Conservation (phyloP, 768 basidiomycete genomes). For the Phlebiopsis gigantea region DNA sequence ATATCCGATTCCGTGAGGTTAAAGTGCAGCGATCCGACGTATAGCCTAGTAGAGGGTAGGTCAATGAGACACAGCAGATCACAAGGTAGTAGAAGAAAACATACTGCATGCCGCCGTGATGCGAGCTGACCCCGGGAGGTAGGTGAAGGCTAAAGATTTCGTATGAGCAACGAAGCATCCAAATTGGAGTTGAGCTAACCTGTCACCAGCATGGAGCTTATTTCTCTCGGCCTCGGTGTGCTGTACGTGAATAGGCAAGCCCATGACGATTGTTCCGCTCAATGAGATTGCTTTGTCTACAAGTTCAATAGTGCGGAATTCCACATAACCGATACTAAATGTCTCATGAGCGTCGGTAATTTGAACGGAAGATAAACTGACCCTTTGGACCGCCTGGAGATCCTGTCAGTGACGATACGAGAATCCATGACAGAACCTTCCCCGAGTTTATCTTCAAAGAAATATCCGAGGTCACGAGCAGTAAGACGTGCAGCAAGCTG, state of each 20-base stretch:
- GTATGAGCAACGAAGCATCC: slow-evolving; percentile 9
- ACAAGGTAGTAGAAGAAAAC: slow-evolving; percentile 30
- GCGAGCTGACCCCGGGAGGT: slow-evolving; percentile 78
- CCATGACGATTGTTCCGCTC: slow-evolving; percentile 96
- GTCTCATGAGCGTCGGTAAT: neutral
- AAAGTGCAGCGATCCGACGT: slow-evolving; percentile 95
- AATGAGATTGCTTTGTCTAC: slow-evolving; percentile 89
- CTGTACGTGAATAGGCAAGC: slow-evolving; percentile 94
- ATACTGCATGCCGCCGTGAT: slow-evolving; percentile 78
- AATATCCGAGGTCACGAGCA: slow-evolving; percentile 94
- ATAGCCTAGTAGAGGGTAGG: slow-evolving; percentile 54
- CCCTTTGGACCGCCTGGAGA: slow-evolving; percentile 98
- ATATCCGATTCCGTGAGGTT: slow-evolving; percentile 96
- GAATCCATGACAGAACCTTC: slow-evolving; percentile 94
- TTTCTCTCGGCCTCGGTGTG: slow-evolving; percentile 96
- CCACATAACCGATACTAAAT: slow-evolving; percentile 92
- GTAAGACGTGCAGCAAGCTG: slow-evolving; percentile 97
- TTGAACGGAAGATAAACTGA: slow-evolving; percentile 26
- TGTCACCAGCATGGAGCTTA: slow-evolving; percentile 81
- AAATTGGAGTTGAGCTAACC: slow-evolving; percentile 42
- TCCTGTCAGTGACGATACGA: slow-evolving; percentile 90
- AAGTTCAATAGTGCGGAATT: slow-evolving; percentile 85
- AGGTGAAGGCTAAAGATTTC: slow-evolving; percentile 57
- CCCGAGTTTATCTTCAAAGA: slow-evolving; percentile 96
- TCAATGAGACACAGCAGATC: slow-evolving; percentile 13